Percentiles rank a stretch among this genome's conserved stretches.
phyloP scores from a whole-genome alignment of 129 eudicot species.

The Smallanthus sonchifolius region DNA sequence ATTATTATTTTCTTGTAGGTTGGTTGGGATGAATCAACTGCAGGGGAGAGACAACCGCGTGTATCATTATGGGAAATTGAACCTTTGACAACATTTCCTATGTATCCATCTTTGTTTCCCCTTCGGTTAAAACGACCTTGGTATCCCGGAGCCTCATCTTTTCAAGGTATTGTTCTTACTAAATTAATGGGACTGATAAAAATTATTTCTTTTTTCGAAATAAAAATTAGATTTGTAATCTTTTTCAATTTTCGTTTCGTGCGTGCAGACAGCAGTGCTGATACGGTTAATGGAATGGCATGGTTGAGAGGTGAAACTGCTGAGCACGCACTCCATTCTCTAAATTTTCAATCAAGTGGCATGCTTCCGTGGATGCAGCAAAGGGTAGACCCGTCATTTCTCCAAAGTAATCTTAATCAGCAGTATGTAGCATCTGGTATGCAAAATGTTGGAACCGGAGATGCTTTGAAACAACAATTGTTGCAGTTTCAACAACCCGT shows the following conservation, averaged over 20 bases:
- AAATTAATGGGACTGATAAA: not conserved
- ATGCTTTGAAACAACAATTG: constrained; percentile 53
- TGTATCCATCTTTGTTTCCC: constrained; percentile 96
- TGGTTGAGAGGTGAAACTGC: constrained; percentile 85
- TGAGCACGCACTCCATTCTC: constrained; percentile 64
- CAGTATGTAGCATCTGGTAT: constrained; percentile 78
- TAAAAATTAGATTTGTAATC: not conserved
- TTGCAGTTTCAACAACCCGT: constrained; percentile 82
- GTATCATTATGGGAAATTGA: constrained; percentile 98
- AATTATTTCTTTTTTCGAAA: not conserved
- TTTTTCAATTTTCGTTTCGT: not conserved
- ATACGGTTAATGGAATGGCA: constrained; percentile 58
- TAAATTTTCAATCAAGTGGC: constrained; percentile 62
- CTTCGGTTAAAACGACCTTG: constrained; percentile 89
- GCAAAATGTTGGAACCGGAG: constrained; percentile 55
- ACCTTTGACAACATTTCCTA: constrained; percentile 96
- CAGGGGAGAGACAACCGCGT: constrained; percentile 96
- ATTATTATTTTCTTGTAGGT: constrained; percentile 40
- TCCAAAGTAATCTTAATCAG: constrained; percentile 68
- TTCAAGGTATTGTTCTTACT: constrained; percentile 52
- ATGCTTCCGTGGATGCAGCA: constrained; percentile 96
- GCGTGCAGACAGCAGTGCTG: constrained; percentile 60
- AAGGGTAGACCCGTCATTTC: constrained; percentile 59
- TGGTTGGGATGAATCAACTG: constrained; percentile 99
- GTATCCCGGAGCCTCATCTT: constrained; percentile 93